These are phyloP conservation scores for Pseudotulostoma volvatum DNA, from an alignment of 495 filamentous ascomycete species.

Conservation along the genomic window DNA sequence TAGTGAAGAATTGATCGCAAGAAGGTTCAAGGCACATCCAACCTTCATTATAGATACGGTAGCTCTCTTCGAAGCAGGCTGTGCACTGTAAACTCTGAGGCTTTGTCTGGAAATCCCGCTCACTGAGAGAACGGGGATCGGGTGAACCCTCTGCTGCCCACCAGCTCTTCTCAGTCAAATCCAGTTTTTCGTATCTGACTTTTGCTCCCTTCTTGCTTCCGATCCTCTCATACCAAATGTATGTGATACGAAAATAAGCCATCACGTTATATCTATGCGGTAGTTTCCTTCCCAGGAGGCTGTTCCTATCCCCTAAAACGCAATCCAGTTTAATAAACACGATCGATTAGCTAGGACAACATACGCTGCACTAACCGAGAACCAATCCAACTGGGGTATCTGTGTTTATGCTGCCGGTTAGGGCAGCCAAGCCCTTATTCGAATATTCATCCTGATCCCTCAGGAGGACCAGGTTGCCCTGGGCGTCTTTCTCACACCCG, in stretches of 20 bases:
- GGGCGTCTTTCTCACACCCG: conserved; percentile 17
- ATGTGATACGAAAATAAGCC: conserved; percentile 54
- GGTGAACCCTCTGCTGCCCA: conserved; percentile 34
- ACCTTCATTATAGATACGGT: conserved; percentile 35
- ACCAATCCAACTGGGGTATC: conserved; percentile 38
- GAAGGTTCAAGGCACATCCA: conserved; percentile 53
- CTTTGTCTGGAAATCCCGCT: conserved; percentile 11
- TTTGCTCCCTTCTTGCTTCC: conserved; percentile 30
- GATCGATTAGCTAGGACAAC: no score
- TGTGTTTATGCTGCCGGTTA: conserved; percentile 19
- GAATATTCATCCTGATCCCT: conserved; percentile 28
- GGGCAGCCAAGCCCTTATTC: conserved; percentile 14
- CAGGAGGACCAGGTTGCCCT: conserved; percentile 25
- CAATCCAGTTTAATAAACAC: no score
- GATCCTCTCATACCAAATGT: conserved; percentile 53
- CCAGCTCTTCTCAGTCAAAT: conserved; percentile 46
- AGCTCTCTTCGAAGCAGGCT: conserved; percentile 20
- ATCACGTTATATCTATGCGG: conserved; percentile 55
- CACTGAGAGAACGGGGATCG: conserved; percentile 6
- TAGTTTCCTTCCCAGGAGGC: conserved; percentile 32
- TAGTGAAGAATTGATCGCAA: conserved; percentile 43
- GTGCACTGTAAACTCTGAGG: conserved; percentile 19
- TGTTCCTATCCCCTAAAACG: conserved; percentile 37
- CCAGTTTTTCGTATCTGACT: conserved; percentile 56
- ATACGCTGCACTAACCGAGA: conserved; percentile 32